Base-by-base conservation (phyloP, 192 early-diverging fungal genomes). In the Glomus cerebriforme region DNA sequence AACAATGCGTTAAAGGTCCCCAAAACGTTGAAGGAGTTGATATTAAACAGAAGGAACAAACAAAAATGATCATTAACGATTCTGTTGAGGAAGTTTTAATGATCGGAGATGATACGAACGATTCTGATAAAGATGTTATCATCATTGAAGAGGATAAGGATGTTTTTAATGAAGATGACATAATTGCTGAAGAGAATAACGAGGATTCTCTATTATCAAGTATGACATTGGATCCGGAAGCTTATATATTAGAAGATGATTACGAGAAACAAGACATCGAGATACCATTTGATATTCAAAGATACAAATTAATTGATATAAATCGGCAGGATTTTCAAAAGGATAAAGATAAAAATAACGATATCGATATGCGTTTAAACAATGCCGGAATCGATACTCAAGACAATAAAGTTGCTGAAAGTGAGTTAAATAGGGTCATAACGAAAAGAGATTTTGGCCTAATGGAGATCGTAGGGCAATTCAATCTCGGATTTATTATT, bases 401-500 rank as follows among this genome's bases (percentile, higher is more conserved):
- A 72, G 86, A 90, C 62, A 86, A 88, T 39, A 83, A 75, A 32
- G 80, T 79, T 34, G 90, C 87, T 2, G 83, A 82, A 78, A 77
- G 75, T 15, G 83, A 82, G 4, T 68, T 92, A 8, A 85, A 78
- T 35, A 82, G 85, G 7, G 84, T 87, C 13, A 95, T 98, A 66
- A 78, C 82, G 72, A 95, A 98, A 79, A 27, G 65, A 0, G 96
- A 98, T 72, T 99, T 99, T 85, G 58, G 67, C n/a, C 63, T 79
- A 2, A 98, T 99, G 95, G 81, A 88, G 47, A 83, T 99, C 7
- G 54, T 98, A 4, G 98, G 98, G 2, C 98, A 99, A 83, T 99
- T 99, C 87, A 99, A 99, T 80, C 89, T 89, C 63, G 98, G 97
- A 1, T 99, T 99, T 82, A 99, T 99, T 65, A 87, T 99, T 13